Conservation (phyloP, 305 asterid genomes). For the Rubia occidens region DNA sequence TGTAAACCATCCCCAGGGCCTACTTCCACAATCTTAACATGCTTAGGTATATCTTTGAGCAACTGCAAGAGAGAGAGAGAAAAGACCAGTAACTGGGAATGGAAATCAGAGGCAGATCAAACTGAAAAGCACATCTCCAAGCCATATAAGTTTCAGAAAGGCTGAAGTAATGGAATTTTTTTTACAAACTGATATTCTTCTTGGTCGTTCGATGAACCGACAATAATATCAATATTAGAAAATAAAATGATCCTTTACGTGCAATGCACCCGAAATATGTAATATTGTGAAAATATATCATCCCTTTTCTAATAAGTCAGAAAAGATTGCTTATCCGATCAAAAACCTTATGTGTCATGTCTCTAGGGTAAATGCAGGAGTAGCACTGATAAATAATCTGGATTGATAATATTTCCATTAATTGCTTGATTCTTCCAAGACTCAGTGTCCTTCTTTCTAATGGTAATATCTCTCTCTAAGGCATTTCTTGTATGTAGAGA, state of each 20-base stretch:
- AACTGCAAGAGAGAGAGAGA: conserved; percentile 31
- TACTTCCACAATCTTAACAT: conserved; percentile 90
- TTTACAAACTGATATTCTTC: neutral
- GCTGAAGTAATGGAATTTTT: neutral
- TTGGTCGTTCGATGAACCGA: neutral
- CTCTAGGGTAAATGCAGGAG: conserved; percentile 34
- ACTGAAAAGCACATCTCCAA: neutral
- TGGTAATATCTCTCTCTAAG: conserved; percentile 19
- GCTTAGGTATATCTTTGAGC: conserved; percentile 54
- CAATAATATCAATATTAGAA: neutral
- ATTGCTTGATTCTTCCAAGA: conserved; percentile 35
- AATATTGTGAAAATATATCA: neutral
- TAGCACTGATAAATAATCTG: conserved; percentile 32
- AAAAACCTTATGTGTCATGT: conserved; percentile 23
- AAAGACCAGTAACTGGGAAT: conserved; percentile 1
- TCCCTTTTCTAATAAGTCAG: neutral
- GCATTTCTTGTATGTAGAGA: conserved; percentile 38
- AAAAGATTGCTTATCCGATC: neutral
- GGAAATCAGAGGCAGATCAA: neutral
- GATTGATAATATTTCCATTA: conserved; percentile 37
- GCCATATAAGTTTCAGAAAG: neutral
- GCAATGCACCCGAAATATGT: neutral
- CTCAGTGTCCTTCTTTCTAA: conserved; percentile 47
- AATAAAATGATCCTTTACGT: neutral
- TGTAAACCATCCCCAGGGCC: conserved; percentile 97